Conservation (phyloP, 352 stramenopile genomes). For the Elongisporangium anandrum region DNA sequence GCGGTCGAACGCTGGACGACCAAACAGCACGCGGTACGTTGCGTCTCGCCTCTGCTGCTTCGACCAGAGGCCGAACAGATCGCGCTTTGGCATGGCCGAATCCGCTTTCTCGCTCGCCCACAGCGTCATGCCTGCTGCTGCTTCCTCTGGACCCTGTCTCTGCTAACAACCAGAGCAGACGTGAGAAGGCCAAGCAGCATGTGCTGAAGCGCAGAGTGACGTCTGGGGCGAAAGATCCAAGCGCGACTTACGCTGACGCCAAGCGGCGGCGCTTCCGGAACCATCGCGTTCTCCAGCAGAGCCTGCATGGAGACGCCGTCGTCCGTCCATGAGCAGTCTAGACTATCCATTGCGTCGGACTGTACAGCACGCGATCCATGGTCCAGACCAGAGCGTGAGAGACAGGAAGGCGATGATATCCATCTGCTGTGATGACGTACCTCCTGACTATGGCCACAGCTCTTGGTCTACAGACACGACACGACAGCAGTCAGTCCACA, state of each 20-base stretch:
- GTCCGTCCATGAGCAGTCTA: neutral
- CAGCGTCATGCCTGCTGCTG: neutral
- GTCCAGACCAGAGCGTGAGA: neutral
- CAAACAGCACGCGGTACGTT: constrained; percentile 46
- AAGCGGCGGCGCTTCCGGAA: neutral
- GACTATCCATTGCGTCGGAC: neutral
- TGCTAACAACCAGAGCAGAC: neutral
- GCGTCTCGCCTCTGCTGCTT: constrained; percentile 24
- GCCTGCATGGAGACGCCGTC: neutral
- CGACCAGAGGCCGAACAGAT: constrained; percentile 16
- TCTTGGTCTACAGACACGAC: neutral
- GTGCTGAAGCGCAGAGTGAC: neutral
- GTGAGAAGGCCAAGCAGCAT: neutral
- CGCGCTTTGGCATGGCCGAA: neutral
- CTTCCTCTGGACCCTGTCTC: neutral
- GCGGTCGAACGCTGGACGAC: constrained; percentile 8
- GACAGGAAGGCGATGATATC: neutral
- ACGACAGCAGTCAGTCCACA: neutral
- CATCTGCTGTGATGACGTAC: neutral
- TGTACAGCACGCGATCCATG: neutral
- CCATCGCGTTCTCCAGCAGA: neutral
- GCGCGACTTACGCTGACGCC: neutral
- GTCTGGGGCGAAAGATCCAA: neutral
- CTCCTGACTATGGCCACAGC: neutral
- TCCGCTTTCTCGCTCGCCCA: neutral